Evolutionary conservation across 164 flowering plant species (phyloP).

Genomic region (Vitis riparia): DNA sequence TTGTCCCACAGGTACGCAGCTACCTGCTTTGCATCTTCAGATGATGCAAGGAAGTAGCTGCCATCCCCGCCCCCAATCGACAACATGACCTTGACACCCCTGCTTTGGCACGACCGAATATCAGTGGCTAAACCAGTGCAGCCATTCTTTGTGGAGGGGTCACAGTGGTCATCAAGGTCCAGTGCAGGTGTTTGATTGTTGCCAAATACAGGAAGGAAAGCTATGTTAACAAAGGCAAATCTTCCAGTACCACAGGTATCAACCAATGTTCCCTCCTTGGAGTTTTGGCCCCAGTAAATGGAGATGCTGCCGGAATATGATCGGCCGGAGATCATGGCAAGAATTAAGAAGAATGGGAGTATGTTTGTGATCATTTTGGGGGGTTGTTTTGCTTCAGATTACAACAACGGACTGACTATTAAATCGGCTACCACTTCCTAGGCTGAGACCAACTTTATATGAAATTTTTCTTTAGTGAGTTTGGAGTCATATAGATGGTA

Average conservation of each 20-base stretch:
- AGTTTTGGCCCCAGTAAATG: constrained; percentile 31
- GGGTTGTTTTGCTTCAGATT: too few species aligned
- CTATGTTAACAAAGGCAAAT: constrained; percentile 21
- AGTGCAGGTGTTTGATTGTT: constrained; percentile 12
- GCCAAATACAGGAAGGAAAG: constrained; percentile 19
- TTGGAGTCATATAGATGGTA: too few species aligned
- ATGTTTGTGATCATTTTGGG: neutral
- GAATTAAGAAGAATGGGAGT: neutral
- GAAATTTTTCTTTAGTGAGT: too few species aligned
- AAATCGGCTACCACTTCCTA: neutral
- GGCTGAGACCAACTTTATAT: too few species aligned
- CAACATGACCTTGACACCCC: constrained; percentile 22
- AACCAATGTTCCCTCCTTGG: constrained; percentile 20
- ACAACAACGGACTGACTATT: too few species aligned
- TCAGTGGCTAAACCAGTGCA: constrained; percentile 13
- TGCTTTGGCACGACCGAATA: constrained; percentile 18
- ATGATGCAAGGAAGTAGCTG: constrained; percentile 11
- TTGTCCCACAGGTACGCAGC: constrained; percentile 21
- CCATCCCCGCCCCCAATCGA: constrained; percentile 33
- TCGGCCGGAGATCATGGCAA: neutral
- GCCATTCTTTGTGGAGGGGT: constrained; percentile 8
- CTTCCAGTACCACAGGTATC: constrained; percentile 23
- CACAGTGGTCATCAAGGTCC: constrained; percentile 23
- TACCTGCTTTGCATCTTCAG: constrained; percentile 15
- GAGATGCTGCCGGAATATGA: constrained; percentile 10